Conservation (phyloP, 2,329 filamentous ascomycete species). For the Penicillium palitans region DNA sequence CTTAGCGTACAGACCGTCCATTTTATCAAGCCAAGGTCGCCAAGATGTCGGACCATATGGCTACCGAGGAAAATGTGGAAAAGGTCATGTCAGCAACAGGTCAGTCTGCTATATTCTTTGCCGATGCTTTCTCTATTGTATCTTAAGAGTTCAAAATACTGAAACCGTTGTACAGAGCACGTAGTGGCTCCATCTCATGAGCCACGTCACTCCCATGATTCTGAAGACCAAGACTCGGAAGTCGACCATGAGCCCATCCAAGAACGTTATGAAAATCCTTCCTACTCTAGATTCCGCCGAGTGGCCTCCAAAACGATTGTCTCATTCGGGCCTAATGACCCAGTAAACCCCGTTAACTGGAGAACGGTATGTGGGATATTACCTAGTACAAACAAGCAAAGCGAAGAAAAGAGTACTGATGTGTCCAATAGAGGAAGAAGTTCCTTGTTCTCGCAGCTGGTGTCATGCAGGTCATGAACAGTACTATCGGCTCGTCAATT, state of each 20-base stretch:
- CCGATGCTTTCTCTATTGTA: neutral
- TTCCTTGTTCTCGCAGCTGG: conserved; percentile 38
- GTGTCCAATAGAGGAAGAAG: conserved; percentile 26
- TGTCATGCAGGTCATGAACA: conserved; percentile 44
- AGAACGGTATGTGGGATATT: conserved; percentile 25
- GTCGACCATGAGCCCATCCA: conserved; percentile 28
- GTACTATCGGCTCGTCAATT: conserved; percentile 43
- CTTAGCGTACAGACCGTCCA: conserved; percentile 1
- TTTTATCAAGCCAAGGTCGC: conserved; percentile 3
- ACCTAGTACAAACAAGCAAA: neutral
- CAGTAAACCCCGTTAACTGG: conserved; percentile 39
- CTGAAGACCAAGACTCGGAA: conserved; percentile 20
- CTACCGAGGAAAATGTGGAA: conserved; percentile 19
- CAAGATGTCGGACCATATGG: conserved; percentile 22
- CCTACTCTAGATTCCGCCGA: conserved; percentile 33
- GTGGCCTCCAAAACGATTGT: conserved; percentile 40
- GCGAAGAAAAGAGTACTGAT: conserved; percentile 3
- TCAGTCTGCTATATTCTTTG: conserved; percentile 2
- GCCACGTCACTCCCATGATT: conserved; percentile 15
- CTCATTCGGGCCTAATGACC: conserved; percentile 37
- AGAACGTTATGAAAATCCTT: conserved; percentile 29
- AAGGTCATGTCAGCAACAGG: conserved; percentile 23
- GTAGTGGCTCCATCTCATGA: conserved; percentile 14
- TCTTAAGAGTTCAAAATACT: neutral
- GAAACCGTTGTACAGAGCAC: conserved; percentile 9